phyloP scores from a whole-genome alignment of 2,329 filamentous ascomycete species.

The Cordyceps javanica region DNA sequence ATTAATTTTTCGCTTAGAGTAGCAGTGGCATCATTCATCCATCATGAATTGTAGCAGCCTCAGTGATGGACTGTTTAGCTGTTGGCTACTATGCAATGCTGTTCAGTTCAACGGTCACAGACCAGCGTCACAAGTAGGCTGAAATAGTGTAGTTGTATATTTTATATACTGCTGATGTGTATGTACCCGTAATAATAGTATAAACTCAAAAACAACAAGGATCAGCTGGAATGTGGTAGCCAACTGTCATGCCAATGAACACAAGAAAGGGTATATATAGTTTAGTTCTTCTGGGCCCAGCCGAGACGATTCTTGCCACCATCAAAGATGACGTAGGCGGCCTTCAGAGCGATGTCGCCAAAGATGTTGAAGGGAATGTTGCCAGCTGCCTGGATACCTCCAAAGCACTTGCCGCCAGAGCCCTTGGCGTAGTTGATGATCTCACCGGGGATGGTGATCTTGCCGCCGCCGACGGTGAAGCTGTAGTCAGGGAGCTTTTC shows the following conservation, averaged over 20 bases:
- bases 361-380: conserved; percentile 48
- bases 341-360: conserved; percentile 56
- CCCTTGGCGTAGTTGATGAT: conserved; percentile 49
- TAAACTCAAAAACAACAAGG: neutral
- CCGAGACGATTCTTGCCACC: conserved; percentile 46
- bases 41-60: too few relatives aligned
- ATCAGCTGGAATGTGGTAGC: neutral
- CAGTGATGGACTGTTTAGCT: too few relatives aligned
- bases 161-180: neutral
- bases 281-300: conserved; percentile 13
- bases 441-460: conserved; percentile 49
- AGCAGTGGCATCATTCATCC: too few relatives aligned
- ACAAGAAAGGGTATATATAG: neutral
- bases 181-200: neutral
- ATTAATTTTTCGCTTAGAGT: too few relatives aligned
- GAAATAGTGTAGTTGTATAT: neutral
- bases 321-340: conserved; percentile 53
- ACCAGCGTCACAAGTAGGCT: neutral
- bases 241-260: neutral
- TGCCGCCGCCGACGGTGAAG: conserved; percentile 51
- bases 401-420: conserved; percentile 54
- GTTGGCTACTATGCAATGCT: too few relatives aligned
- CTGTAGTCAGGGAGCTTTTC: conserved; percentile 39
- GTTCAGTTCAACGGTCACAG: too few relatives aligned
- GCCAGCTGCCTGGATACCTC: conserved; percentile 56